Conservation (phyloP, 139 green algal species). For the Chlamydomonas sphaeroides region DNA sequence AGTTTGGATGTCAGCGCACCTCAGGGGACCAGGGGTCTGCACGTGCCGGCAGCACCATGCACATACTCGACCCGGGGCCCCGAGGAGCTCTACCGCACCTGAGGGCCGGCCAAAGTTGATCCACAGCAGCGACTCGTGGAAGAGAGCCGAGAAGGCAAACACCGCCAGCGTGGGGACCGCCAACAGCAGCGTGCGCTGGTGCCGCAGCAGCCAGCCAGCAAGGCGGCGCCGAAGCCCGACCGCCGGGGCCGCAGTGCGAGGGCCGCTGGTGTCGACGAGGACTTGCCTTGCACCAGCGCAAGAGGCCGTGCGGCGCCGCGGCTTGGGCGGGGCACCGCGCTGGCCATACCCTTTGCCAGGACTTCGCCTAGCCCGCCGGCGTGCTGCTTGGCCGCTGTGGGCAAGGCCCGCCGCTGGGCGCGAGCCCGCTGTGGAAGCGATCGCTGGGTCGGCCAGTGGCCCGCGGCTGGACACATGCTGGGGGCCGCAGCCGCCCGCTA, state of each 20-base stretch:
- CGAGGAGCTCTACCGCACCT: background rate
- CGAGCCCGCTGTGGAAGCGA: too few relatives aligned
- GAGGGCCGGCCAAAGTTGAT: constrained; percentile 40
- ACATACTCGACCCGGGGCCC: background rate
- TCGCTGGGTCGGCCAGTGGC: too few relatives aligned
- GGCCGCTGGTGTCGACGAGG: background rate
- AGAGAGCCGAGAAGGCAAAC: constrained; percentile 27
- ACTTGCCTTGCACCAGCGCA: too few relatives aligned
- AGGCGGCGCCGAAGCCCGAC: background rate
- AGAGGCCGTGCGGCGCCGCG: too few relatives aligned
- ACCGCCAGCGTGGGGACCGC: constrained; percentile 14
- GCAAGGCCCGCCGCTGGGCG: too few relatives aligned
- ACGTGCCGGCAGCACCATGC: too few relatives aligned
- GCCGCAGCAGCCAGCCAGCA: background rate
- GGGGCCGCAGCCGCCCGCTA: too few relatives aligned
- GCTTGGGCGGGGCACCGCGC: too few relatives aligned
- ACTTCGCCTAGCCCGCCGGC: too few relatives aligned
- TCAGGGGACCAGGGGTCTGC: background rate
- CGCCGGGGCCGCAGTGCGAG: background rate
- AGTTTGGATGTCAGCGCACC: background rate
- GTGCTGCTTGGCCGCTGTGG: too few relatives aligned
- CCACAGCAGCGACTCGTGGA: constrained; percentile 36
- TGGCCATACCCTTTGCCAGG: too few relatives aligned
- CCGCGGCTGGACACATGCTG: too few relatives aligned
- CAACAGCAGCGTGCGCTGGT: background rate